Conservation (phyloP, 2,329 filamentous ascomycete genomes). For the Ustilaginoidea virens region DNA sequence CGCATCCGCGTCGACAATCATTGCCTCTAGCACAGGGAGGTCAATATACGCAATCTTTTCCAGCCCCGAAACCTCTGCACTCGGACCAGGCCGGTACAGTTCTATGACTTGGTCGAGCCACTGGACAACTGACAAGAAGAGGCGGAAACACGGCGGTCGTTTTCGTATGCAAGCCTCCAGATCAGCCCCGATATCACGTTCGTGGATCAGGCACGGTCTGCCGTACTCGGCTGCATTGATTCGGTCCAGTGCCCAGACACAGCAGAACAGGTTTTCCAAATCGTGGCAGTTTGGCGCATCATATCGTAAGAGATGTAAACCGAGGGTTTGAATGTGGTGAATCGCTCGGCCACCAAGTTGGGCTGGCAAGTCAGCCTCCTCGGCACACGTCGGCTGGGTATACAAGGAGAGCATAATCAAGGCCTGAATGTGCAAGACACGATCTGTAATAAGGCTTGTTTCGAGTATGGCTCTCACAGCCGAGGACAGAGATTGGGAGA, state of each 20-base stretch:
- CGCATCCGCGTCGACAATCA: conserved; percentile 39
- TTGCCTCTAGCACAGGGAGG: conserved; percentile 39
- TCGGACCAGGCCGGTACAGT: conserved; percentile 40
- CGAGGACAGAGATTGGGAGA: conserved; percentile 30
- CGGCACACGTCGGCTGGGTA: conserved; percentile 35
- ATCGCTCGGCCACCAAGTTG: conserved; percentile 37
- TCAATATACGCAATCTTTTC: conserved; percentile 33
- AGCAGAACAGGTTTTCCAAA: conserved; percentile 37
- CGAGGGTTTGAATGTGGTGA: conserved; percentile 40
- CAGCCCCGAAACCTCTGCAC: conserved; percentile 21
- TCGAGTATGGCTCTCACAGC: conserved; percentile 34
- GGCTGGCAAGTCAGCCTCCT: conserved; percentile 38
- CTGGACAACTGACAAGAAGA: conserved; percentile 37
- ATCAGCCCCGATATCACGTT: conserved; percentile 40
- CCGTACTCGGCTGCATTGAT: conserved; percentile 45
- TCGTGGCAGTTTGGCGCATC: conserved; percentile 24
- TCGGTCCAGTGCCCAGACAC: conserved; percentile 44
- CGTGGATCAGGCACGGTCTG: conserved; percentile 42
- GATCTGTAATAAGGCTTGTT: conserved; percentile 35
- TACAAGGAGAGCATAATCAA: conserved; percentile 41
- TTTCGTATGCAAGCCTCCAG: conserved; percentile 33
- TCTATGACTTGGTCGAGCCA: conserved; percentile 44
- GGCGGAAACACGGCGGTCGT: conserved; percentile 37
- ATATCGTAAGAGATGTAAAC: conserved; percentile 34
- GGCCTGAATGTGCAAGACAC: conserved; percentile 38